phyloP scores from a whole-genome alignment of 1,284 basidiomycete genomes.

The Cystobasidium sp. region DNA sequence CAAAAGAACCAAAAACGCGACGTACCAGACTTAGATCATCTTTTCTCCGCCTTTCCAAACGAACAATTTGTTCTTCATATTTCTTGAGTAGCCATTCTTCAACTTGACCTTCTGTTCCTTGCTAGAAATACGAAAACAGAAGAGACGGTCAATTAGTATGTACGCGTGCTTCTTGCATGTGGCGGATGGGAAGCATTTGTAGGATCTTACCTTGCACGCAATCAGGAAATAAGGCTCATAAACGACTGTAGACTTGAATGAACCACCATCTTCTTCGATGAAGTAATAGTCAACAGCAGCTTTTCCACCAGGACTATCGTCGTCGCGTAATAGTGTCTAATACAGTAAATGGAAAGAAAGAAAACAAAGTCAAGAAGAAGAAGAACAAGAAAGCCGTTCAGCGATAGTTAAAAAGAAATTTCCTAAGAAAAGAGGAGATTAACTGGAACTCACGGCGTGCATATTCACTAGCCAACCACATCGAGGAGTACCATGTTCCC shows the following conservation, averaged over 20 bases:
- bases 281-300: conserved; percentile 97
- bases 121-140: conserved; percentile 60
- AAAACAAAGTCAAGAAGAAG: conserved; percentile 1
- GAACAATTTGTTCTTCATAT: conserved; percentile 83
- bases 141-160: not conserved
- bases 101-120: conserved; percentile 82
- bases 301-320: conserved; percentile 76
- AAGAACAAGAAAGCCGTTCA: not conserved
- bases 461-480: conserved; percentile 97
- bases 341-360: not conserved
- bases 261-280: conserved; percentile 92
- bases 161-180: not conserved
- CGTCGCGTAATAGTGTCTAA: conserved; percentile 82
- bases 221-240: conserved; percentile 97
- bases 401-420: not conserved
- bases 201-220: conserved; percentile 74
- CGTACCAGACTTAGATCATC: conserved; percentile 83
- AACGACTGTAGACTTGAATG: conserved; percentile 90
- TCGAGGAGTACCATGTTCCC: conserved; percentile 62
- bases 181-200: not conserved
- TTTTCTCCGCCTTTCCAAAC: conserved; percentile 79
- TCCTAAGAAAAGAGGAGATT: too few relatives aligned
- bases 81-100: conserved; percentile 96
- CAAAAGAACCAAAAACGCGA: conserved; percentile 15
- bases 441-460: conserved; percentile 75